Evolutionary conservation across 805 yeast genomes (phyloP).

Genomic region (Ogataea ganodermae): DNA sequence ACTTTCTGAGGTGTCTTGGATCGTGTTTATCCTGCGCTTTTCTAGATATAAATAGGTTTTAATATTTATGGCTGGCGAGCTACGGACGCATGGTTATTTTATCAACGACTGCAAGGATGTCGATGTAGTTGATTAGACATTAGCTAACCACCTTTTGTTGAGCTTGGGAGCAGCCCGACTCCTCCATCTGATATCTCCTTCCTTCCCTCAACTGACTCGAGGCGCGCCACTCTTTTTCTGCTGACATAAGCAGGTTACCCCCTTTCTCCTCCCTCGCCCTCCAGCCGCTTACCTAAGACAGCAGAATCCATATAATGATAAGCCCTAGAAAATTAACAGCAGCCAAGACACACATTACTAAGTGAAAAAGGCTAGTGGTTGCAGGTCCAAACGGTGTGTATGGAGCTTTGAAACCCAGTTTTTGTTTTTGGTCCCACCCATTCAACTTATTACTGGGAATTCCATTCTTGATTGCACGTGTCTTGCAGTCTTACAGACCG

Average conservation of each 20-base stretch:
- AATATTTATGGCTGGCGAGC: conserved; percentile 9
- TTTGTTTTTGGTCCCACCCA: background rate
- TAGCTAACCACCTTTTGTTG: too few relatives aligned
- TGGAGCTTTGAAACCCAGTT: background rate
- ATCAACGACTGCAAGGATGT: background rate
- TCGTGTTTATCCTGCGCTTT: background rate
- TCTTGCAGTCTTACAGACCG: background rate
- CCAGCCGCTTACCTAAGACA: conserved; percentile 2
- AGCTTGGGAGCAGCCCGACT: too few relatives aligned
- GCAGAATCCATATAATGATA: conserved; percentile 10
- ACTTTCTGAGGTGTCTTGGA: conserved; percentile 1
- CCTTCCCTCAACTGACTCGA: too few relatives aligned
- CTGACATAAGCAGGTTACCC: background rate
- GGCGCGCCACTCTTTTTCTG: background rate
- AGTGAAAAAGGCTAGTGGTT: background rate
- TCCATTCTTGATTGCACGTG: background rate
- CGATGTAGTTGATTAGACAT: too few relatives aligned
- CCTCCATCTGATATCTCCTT: too few relatives aligned
- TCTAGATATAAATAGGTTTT: conserved; percentile 1
- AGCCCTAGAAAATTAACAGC: conserved; percentile 1
- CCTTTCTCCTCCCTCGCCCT: background rate
- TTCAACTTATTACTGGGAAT: background rate
- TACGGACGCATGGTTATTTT: conserved; percentile 3
- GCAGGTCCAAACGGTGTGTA: background rate
- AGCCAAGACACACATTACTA: conserved; percentile 3